Conservation (phyloP, 2,329 filamentous ascomycete genomes). For the Coniella vitis region DNA sequence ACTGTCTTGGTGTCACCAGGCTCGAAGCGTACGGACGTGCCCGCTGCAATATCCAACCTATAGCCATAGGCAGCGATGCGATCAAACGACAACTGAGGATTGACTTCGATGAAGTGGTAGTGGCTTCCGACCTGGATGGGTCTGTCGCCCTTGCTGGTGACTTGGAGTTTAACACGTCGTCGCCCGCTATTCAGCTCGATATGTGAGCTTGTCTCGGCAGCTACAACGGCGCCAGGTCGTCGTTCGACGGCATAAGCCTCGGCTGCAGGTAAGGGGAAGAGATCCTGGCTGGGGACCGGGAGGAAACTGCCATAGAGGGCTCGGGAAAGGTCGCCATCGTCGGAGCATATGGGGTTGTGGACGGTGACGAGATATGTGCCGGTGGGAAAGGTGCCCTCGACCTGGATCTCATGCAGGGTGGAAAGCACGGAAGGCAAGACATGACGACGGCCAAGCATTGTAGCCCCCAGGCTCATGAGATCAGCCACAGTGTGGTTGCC, state of each 20-base stretch:
- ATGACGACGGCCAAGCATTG: slow-evolving; percentile 88
- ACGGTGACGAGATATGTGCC: slow-evolving; percentile 94
- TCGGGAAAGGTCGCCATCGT: slow-evolving; percentile 79
- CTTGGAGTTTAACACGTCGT: slow-evolving; percentile 64
- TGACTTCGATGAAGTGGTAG: slow-evolving; percentile 95
- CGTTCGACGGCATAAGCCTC: slow-evolving; percentile 60
- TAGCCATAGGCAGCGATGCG: slow-evolving; percentile 75
- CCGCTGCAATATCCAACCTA: slow-evolving; percentile 81
- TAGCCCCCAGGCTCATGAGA: slow-evolving; percentile 85
- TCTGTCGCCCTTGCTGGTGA: slow-evolving; percentile 81
- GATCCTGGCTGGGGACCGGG: slow-evolving; percentile 59
- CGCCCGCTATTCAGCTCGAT: slow-evolving; percentile 69
- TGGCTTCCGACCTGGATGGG: slow-evolving; percentile 92
- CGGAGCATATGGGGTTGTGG: slow-evolving; percentile 77
- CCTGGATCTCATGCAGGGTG: slow-evolving; percentile 77
- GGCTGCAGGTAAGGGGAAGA: slow-evolving; percentile 60
- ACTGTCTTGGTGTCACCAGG: slow-evolving; percentile 90
- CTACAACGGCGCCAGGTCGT: slow-evolving; percentile 74
- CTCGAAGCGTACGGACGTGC: slow-evolving; percentile 89
- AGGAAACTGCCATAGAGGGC: slow-evolving; percentile 90
- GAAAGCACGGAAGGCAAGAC: slow-evolving; percentile 76
- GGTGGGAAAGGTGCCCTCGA: slow-evolving; percentile 86
- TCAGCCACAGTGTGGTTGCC: slow-evolving; percentile 85
- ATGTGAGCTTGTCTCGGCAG: slow-evolving; percentile 49
- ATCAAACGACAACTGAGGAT: slow-evolving; percentile 84